Evolutionary conservation across 768 basidiomycete species (phyloP).

Genomic region (Dendrothele bispora): DNA sequence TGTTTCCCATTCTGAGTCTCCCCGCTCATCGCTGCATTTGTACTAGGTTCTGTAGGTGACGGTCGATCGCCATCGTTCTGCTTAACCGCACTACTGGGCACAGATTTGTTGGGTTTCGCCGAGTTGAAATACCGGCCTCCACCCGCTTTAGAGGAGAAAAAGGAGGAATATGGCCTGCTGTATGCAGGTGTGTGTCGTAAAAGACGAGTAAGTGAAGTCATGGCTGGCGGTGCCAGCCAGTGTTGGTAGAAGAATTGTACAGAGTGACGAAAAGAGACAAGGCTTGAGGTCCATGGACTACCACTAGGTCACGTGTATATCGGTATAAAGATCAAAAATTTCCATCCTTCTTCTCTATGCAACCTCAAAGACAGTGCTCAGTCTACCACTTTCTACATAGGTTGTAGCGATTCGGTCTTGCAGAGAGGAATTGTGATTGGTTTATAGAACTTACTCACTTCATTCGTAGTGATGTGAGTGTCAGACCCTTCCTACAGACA

Average conservation of each 20-base stretch:
- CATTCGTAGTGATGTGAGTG: constrained; percentile 24
- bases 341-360: constrained; percentile 8
- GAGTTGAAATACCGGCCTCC: constrained; percentile 76
- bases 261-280: background rate
- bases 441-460: constrained; percentile 16
- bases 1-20: constrained; percentile 11
- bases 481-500: constrained; percentile 26
- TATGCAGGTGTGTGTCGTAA: constrained; percentile 48
- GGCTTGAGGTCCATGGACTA: background rate
- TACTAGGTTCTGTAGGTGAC: constrained; percentile 25
- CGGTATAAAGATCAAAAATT: background rate
- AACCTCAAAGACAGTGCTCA: constrained; percentile 21
- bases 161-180: constrained; percentile 70
- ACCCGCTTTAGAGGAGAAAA: constrained; percentile 78
- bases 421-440: constrained; percentile 13
- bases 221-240: constrained; percentile 20
- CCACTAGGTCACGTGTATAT: constrained; percentile 1
- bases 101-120: constrained; percentile 58
- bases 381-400: constrained; percentile 10
- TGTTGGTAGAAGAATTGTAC: background rate
- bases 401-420: constrained; percentile 22
- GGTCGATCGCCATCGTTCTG: constrained; percentile 32
- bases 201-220: constrained; percentile 55
- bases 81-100: constrained; percentile 38
- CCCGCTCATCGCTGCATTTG: constrained; percentile 6